Percentiles rank a stretch among this genome's conserved stretches.
phyloP scores from a whole-genome alignment of 148 eudicot genomes.

The Drosera capensis region DNA sequence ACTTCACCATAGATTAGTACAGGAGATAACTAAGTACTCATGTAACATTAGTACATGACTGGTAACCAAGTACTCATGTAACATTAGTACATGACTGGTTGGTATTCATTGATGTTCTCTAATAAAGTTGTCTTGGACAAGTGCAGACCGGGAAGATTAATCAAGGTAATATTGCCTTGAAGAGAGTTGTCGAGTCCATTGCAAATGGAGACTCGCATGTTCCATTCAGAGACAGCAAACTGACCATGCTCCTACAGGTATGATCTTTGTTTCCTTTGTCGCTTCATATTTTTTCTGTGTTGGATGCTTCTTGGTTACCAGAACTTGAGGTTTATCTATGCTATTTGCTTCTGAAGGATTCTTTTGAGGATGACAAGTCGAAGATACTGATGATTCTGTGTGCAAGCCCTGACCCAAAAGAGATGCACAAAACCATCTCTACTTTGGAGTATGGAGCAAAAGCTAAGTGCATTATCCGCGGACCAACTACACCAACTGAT shows the following conservation, averaged over 20 bases:
- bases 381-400: conserved; percentile 92
- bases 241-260: conserved; percentile 98
- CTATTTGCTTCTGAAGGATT: conserved; percentile 37
- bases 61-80: neutral
- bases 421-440: conserved; percentile 78
- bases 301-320: too few relatives aligned
- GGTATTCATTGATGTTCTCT: neutral
- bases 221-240: conserved; percentile 95
- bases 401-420: conserved; percentile 91
- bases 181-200: conserved; percentile 95
- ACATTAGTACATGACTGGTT: neutral
- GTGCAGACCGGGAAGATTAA: conserved; percentile 88
- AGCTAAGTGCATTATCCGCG: conserved; percentile 91
- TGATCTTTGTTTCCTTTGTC: neutral
- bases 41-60: too few relatives aligned
- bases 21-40: too few relatives aligned
- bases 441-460: conserved; percentile 97
- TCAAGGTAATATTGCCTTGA: conserved; percentile 85
- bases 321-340: neutral
- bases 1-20: too few relatives aligned
- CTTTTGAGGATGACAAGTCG: conserved; percentile 91
- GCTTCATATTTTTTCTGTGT: neutral
- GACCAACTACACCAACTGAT: conserved; percentile 51
- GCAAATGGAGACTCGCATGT: conserved; percentile 98
- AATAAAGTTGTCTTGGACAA: neutral